Base-by-base conservation (phyloP, 202 grass and related monocot species). In the Zizania palustris region DNA sequence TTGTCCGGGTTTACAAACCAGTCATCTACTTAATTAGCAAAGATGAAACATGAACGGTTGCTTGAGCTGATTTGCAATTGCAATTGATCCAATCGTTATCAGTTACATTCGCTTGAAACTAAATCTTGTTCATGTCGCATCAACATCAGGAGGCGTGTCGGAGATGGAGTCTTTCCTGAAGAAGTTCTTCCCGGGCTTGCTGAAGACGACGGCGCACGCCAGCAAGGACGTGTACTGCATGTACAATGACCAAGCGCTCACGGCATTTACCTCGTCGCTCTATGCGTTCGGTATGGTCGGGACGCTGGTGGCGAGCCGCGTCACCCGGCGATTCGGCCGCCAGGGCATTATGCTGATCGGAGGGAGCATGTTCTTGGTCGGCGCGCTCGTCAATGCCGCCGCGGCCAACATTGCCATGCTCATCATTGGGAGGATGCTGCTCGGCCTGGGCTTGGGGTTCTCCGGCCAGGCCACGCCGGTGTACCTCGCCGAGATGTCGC, bases 401-500 rank as follows among this genome's bases (percentile, higher is more conserved):
- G 94, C 91, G 5, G 84, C 73, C 14, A 93, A 92, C 86, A 55
- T 97, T 11, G 84, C 82, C 74, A 93, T 97, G 94, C 91, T 97
- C 64, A 93, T 97, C 82, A 42, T 84, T 4, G 94, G 94, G 6
- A 33, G 94, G 59, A 72, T 83, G 69, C 78, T 97, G 46, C 93
- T 97, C 4, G 93, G 93, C 40, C 44, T 93, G 36, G 94, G 94
- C n/a, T 82, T 97, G 16, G 94, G 94, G 0, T 97, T 93, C 84
- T 87, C 86, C 60, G 92, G 92, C 11, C 93, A 97, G 86, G 94
- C 91, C 19, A 85, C 89, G 71, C 94, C 94, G 1, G 86, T 97
- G 44, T 97, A 93, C 87, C 86, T 97, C 45, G 89, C 94, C 34
- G 94, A 97, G 88, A 83, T 93, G 74, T 68, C 94, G 40, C 91